These are phyloP conservation scores for Mediolabrus comicus DNA, from an alignment of 108 stramenopile species.

Conservation along the genomic window DNA sequence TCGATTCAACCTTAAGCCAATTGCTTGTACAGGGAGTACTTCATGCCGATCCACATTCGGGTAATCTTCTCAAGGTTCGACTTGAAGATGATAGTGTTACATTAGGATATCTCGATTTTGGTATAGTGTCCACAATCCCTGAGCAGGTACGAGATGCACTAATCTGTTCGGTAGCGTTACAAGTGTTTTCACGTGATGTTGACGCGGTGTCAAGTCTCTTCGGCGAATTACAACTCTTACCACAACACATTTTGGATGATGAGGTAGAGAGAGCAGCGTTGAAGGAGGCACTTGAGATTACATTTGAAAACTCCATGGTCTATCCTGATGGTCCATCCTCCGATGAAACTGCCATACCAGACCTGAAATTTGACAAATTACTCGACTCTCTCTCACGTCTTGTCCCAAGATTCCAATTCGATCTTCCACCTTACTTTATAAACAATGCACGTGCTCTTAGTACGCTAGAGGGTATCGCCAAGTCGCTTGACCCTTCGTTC, in stretches of 20 bases:
- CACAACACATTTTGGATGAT: slow-evolving; percentile 53
- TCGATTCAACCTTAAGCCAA: slow-evolving; percentile 74
- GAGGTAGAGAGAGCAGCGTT: slow-evolving; percentile 50
- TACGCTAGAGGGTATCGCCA: slow-evolving; percentile 76
- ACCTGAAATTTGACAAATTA: slow-evolving; percentile 73
- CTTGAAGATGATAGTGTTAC: slow-evolving; percentile 22
- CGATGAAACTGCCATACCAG: slow-evolving; percentile 50
- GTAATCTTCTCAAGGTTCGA: slow-evolving; percentile 68
- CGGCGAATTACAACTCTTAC: slow-evolving; percentile 71
- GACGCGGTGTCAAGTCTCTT: slow-evolving; percentile 71
- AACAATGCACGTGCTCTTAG: slow-evolving; percentile 71
- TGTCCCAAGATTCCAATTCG: slow-evolving; percentile 76
- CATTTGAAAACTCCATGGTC: slow-evolving; percentile 47
- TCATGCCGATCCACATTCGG: slow-evolving; percentile 80
- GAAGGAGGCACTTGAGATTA: slow-evolving; percentile 45
- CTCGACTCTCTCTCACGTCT: slow-evolving; percentile 57
- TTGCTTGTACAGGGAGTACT: slow-evolving; percentile 71
- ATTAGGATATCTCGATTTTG: slow-evolving; percentile 80
- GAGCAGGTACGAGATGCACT: slow-evolving; percentile 66
- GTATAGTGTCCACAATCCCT: slow-evolving; percentile 63
- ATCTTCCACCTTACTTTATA: slow-evolving; percentile 76
- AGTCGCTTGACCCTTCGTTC: slow-evolving; percentile 65
- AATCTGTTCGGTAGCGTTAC: slow-evolving; percentile 71
- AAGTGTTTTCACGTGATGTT: slow-evolving; percentile 66
- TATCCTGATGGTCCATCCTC: slow-evolving; percentile 22